Evolutionary conservation across 2,329 filamentous ascomycete species (phyloP).

Genomic region (Colletotrichum paranaense): DNA sequence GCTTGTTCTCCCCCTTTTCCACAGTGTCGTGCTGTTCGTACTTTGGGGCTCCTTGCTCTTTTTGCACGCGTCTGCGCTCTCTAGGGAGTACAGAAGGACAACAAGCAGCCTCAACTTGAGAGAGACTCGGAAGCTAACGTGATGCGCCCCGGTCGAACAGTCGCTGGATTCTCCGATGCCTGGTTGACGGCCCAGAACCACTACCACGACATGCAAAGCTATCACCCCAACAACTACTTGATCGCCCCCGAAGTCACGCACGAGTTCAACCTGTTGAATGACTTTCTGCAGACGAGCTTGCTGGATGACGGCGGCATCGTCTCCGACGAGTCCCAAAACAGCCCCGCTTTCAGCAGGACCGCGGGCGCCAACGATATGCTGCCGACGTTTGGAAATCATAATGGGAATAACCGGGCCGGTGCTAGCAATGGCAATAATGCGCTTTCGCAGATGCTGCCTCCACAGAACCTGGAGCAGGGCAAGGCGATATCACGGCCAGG

Average conservation of each 20-base stretch:
- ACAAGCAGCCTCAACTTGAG: background rate
- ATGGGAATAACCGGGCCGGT: conserved; percentile 37
- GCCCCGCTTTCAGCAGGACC: conserved; percentile 52
- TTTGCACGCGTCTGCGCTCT: conserved; percentile 35
- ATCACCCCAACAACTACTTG: conserved; percentile 89
- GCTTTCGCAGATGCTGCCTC: conserved; percentile 55
- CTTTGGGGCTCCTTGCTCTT: conserved; percentile 10
- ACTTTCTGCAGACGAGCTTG: conserved; percentile 92
- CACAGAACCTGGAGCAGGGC: conserved; percentile 56
- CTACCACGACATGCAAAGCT: conserved; percentile 94
- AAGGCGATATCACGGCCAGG: conserved; percentile 70
- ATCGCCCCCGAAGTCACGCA: conserved; percentile 92
- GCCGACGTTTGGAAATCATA: conserved; percentile 59
- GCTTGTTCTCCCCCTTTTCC: conserved; percentile 27
- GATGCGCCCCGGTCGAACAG: conserved; percentile 54
- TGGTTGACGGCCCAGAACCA: conserved; percentile 84
- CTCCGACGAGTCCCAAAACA: conserved; percentile 73
- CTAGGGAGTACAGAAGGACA: background rate
- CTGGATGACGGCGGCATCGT: conserved; percentile 84
- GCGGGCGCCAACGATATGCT: conserved; percentile 59
- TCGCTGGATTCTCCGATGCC: conserved; percentile 83
- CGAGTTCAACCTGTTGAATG: conserved; percentile 96
- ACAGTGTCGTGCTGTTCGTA: background rate
- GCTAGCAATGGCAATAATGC: conserved; percentile 40
- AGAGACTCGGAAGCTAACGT: conserved; percentile 11